These are phyloP conservation scores for Trichosporon asahii DNA, from an alignment of 1,284 basidiomycete genomes.

Conservation along the genomic window DNA sequence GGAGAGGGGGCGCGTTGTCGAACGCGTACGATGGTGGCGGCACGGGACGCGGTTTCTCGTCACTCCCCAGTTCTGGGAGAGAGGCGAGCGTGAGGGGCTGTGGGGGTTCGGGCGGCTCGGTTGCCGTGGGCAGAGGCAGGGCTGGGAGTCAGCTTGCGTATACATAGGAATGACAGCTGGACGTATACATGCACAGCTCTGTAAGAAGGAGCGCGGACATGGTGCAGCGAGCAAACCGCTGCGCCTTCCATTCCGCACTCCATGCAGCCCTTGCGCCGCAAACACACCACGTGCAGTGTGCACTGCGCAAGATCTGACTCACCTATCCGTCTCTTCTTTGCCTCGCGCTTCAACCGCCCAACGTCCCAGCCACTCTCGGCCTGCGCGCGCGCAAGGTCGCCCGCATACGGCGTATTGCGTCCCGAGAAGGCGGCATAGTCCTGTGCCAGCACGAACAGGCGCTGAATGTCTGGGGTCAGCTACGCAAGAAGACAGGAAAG, in stretches of 20 bases:
- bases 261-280: neutral
- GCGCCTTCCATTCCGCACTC: no score
- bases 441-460: constrained; percentile 32
- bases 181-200: no score
- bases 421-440: constrained; percentile 36
- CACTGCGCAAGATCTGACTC: constrained; percentile 6
- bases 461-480: constrained; percentile 36
- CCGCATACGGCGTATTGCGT: constrained; percentile 29
- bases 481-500: no score
- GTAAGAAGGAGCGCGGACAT: no score
- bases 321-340: constrained; percentile 34
- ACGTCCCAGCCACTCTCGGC: constrained; percentile 27
- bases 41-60: constrained; percentile 17
- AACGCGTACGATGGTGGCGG: constrained; percentile 29
- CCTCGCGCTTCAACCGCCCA: constrained; percentile 28
- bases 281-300: neutral
- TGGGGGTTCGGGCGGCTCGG: constrained; percentile 14
- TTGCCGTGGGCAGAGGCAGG: constrained; percentile 7
- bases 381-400: constrained; percentile 36
- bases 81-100: constrained; percentile 13
- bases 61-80: constrained; percentile 12
- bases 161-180: no score
- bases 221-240: no score
- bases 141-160: constrained; percentile 11
- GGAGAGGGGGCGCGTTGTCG: constrained; percentile 38